These are phyloP conservation scores for Leonotis leonurus DNA, from an alignment of 257 asterid genomes.

Conservation along the genomic window DNA sequence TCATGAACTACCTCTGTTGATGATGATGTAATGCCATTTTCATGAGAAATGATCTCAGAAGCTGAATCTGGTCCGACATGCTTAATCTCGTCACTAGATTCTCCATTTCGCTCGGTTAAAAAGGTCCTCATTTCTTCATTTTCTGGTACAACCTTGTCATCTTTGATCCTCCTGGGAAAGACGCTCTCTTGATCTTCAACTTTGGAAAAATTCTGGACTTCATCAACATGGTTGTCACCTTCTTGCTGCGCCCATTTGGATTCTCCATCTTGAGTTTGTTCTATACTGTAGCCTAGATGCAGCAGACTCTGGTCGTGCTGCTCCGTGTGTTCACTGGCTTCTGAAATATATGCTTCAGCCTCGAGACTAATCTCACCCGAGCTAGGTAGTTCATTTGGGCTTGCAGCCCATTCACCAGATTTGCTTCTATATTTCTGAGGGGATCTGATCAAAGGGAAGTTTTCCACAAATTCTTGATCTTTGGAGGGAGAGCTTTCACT, in stretches of 20 bases:
- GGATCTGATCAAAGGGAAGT: slow-evolving; percentile 15
- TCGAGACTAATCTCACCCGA: slow-evolving; percentile 32
- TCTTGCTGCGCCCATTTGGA: slow-evolving; percentile 8
- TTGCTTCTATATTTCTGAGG: slow-evolving; percentile 11
- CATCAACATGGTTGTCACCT: slow-evolving; percentile 5
- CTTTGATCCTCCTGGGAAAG: slow-evolving; percentile 12
- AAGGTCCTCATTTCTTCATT: slow-evolving; percentile 16
- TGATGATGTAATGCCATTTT: too few species aligned
- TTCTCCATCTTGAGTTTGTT: slow-evolving; percentile 19
- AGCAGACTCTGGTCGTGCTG: slow-evolving; percentile 10
- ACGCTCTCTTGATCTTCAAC: slow-evolving; percentile 19
- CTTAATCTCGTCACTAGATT: slow-evolving; percentile 12
- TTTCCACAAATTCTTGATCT: slow-evolving; percentile 14
- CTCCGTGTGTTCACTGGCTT: slow-evolving; percentile 13
- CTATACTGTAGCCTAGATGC: slow-evolving; percentile 6
- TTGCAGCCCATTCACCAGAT: slow-evolving; percentile 14
- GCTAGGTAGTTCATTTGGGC: slow-evolving; percentile 31
- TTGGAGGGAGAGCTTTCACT: slow-evolving; percentile 20
- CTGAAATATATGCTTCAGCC: slow-evolving; percentile 11
- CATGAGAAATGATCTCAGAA: slow-evolving; percentile 10
- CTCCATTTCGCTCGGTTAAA: slow-evolving; percentile 19
- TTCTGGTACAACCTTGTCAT: slow-evolving; percentile 6
- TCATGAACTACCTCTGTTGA: slow-evolving; percentile 11
- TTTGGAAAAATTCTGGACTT: slow-evolving; percentile 15
- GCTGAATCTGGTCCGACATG: slow-evolving; percentile 11